These are phyloP conservation scores for Entrophospora sp. DNA, from an alignment of 192 early-diverging fungal genomes.

Conservation along the genomic window DNA sequence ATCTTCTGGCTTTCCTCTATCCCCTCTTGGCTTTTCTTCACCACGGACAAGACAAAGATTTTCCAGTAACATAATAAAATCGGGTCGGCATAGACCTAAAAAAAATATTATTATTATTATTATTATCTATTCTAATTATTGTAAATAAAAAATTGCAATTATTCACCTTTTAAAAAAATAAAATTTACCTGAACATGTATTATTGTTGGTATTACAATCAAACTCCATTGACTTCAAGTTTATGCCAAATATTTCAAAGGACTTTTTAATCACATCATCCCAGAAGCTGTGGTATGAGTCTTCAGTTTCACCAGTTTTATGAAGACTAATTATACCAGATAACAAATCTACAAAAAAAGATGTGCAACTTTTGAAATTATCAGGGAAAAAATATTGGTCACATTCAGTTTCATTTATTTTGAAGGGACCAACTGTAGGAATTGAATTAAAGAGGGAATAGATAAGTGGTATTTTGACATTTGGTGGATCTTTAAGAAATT, in stretches of 20 bases:
- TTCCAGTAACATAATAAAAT: constrained; percentile 5
- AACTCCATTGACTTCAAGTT: constrained; percentile 1
- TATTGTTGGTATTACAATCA: constrained; percentile 13
- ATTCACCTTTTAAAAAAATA: background rate
- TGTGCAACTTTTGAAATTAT: background rate
- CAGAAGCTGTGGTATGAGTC: background rate
- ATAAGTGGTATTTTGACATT: constrained; percentile 9
- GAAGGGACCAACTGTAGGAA: background rate
- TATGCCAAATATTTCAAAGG: constrained; percentile 7
- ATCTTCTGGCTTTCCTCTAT: background rate
- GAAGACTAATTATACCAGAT: constrained; percentile 1
- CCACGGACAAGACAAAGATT: constrained; percentile 16
- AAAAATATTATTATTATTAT: no score
- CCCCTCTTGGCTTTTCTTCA: background rate
- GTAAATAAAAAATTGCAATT: constrained; percentile 2
- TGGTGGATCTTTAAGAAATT: constrained; percentile 12
- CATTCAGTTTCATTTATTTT: constrained; percentile 2
- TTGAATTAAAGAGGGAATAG: background rate
- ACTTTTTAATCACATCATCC: constrained; percentile 17
- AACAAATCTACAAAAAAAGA: constrained; percentile 1
- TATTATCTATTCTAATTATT: no score
- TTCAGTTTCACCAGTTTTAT: constrained; percentile 3
- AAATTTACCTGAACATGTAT: constrained; percentile 8
- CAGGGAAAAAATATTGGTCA: constrained; percentile 9
- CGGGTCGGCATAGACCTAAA: constrained; percentile 4